Percentiles rank a stretch among this genome's conserved stretches.
Conservation (phyloP, 805 yeast genomes). For the Isabelozyma rhagii region DNA sequence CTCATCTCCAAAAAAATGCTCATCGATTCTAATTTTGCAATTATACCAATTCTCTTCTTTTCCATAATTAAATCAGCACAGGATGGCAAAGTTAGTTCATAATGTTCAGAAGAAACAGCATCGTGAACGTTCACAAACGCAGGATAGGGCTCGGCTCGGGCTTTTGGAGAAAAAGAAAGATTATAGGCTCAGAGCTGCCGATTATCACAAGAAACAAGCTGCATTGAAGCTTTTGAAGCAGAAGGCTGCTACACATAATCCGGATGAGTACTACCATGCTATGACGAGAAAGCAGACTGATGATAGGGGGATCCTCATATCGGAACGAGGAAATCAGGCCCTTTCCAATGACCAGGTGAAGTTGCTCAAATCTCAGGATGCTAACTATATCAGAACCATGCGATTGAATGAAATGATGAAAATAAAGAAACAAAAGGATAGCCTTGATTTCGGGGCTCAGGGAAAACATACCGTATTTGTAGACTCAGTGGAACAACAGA, state of each 20-base stretch:
- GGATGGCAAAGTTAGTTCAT: slow-evolving; percentile 79
- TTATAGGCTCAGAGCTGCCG: slow-evolving; percentile 49
- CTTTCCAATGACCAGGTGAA: slow-evolving; percentile 73
- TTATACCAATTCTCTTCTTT: neutral
- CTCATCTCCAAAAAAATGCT: neutral
- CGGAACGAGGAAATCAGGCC: slow-evolving; percentile 62
- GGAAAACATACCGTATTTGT: slow-evolving; percentile 89
- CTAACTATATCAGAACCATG: slow-evolving; percentile 77
- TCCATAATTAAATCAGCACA: neutral
- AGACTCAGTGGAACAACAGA: slow-evolving; percentile 54
- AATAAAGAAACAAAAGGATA: slow-evolving; percentile 54
- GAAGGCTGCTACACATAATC: slow-evolving; percentile 74
- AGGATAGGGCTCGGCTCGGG: slow-evolving; percentile 70
- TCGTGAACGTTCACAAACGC: slow-evolving; percentile 86
- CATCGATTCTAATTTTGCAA: neutral
- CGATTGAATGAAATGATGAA: slow-evolving; percentile 66
- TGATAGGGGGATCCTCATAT: slow-evolving; percentile 59
- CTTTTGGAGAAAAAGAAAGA: slow-evolving; percentile 82
- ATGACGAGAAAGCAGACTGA: slow-evolving; percentile 76
- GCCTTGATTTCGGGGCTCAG: slow-evolving; percentile 47
- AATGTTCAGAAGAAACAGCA: slow-evolving; percentile 96
- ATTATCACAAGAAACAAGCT: slow-evolving; percentile 57
- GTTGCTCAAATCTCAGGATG: slow-evolving; percentile 86
- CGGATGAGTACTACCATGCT: slow-evolving; percentile 95
- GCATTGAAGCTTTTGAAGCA: slow-evolving; percentile 67